Percentiles rank a stretch among this genome's conserved stretches.
These are phyloP conservation scores for Talaromyces sp. DNA, from an alignment of 2,329 filamentous ascomycete genomes.

Conservation along the genomic window DNA sequence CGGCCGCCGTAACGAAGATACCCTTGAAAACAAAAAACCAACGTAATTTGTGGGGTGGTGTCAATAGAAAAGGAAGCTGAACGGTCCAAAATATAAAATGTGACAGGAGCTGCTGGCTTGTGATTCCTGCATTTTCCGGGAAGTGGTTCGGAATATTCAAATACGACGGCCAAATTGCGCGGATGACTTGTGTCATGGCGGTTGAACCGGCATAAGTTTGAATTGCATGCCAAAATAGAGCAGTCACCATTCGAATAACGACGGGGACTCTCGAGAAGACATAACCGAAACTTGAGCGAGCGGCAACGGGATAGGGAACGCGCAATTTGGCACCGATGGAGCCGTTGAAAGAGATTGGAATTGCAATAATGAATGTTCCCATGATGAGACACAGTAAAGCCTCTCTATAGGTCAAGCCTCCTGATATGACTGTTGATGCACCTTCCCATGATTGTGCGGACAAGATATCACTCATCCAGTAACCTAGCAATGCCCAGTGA, in stretches of 20 bases:
- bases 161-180: constrained; percentile 46
- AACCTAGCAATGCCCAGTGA: constrained; percentile 41
- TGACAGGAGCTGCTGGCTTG: constrained; percentile 39
- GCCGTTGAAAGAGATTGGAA: constrained; percentile 21
- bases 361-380: constrained; percentile 9
- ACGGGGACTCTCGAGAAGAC: constrained; percentile 32
- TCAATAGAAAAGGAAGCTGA: constrained; percentile 37
- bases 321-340: constrained; percentile 26
- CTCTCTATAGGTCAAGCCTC: constrained; percentile 44
- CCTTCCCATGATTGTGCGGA: constrained; percentile 47
- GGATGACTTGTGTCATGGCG: constrained; percentile 31
- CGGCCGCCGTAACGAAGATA: constrained; percentile 50
- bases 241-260: constrained; percentile 35
- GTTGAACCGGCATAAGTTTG: constrained; percentile 33
- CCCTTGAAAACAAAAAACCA: constrained; percentile 29
- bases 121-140: constrained; percentile 37
- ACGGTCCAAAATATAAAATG: constrained; percentile 41
- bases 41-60: constrained; percentile 33
- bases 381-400: constrained; percentile 20
- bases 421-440: constrained; percentile 47
- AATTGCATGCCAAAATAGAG: constrained; percentile 39
- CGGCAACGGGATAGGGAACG: constrained; percentile 32
- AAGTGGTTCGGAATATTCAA: constrained; percentile 47
- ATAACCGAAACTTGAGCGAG: constrained; percentile 34
- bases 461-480: constrained; percentile 48